These are phyloP conservation scores for Quercus lobata DNA, from an alignment of 331 rosid species.

Conservation along the genomic window DNA sequence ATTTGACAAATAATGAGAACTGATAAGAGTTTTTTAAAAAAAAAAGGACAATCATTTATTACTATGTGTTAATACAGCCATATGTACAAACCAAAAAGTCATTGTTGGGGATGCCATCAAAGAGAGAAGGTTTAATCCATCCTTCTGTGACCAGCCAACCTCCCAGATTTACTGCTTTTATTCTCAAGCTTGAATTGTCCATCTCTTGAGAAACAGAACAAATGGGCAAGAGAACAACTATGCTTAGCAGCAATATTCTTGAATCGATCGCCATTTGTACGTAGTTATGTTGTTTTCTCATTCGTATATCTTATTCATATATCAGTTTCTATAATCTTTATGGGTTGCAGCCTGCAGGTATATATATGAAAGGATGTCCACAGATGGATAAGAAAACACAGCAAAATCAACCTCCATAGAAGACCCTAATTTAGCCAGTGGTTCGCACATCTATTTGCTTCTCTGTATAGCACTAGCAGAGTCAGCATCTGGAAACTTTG, in stretches of 20 bases:
- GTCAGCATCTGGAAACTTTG: background rate
- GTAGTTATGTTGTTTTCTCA: background rate
- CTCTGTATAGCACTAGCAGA: background rate
- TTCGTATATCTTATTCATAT: background rate
- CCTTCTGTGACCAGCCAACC: conserved; percentile 87
- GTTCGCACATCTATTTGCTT: no score
- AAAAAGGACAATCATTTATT: background rate
- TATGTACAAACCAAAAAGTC: conserved; percentile 54
- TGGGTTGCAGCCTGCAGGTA: background rate
- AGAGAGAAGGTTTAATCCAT: conserved; percentile 81
- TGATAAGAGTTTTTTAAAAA: no score
- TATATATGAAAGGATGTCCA: background rate
- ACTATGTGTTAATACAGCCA: background rate
- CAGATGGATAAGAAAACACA: no score
- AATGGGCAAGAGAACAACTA: background rate
- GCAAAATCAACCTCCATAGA: no score
- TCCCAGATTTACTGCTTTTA: conserved; percentile 69
- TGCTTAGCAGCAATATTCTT: conserved; percentile 17
- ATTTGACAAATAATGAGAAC: background rate
- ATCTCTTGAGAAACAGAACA: conserved; percentile 22
- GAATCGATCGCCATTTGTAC: conserved; percentile 18
- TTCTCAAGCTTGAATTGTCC: background rate
- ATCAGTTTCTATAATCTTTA: background rate
- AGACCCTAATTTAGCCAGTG: no score
- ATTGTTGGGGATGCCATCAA: conserved; percentile 69